Percentiles rank a stretch among this genome's conserved stretches.
Conservation (phyloP, 1,139 yeast species). For the Suhomyces guaymorum region DNA sequence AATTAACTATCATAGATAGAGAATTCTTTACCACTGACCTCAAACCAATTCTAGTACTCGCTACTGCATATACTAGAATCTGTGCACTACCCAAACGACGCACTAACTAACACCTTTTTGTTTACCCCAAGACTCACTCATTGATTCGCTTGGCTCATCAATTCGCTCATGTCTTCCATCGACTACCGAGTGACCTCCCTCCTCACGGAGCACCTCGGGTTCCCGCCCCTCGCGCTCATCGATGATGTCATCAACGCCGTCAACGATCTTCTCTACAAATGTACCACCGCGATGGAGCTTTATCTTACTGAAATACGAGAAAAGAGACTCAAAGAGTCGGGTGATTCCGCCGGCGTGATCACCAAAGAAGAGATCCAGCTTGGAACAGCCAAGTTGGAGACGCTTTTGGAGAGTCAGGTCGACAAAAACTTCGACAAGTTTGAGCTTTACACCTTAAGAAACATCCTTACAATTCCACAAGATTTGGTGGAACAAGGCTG, state of each 20-base stretch:
- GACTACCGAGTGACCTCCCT: conserved; percentile 54
- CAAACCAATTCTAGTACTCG: too few relatives aligned
- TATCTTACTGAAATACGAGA: conserved; percentile 47
- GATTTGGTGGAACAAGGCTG: conserved; percentile 69
- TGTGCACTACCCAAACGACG: too few relatives aligned
- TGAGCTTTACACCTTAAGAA: conserved; percentile 79
- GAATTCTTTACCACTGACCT: too few relatives aligned
- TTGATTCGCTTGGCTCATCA: not conserved
- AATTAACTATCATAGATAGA: too few relatives aligned
- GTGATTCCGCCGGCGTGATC: conserved; percentile 14
- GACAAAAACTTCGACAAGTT: conserved; percentile 85
- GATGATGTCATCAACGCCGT: conserved; percentile 91
- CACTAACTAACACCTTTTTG: too few relatives aligned
- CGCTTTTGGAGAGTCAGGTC: conserved; percentile 72
- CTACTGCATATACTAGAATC: too few relatives aligned
- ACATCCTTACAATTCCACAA: conserved; percentile 69
- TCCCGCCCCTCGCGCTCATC: conserved; percentile 80
- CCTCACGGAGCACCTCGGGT: conserved; percentile 84
- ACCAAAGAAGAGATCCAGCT: conserved; percentile 54
- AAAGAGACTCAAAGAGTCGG: conserved; percentile 16
- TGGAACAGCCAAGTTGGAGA: conserved; percentile 82
- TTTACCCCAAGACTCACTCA: not conserved
- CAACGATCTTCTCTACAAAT: conserved; percentile 79
- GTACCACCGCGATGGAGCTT: conserved; percentile 77
- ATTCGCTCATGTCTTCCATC: conserved; percentile 7